Conservation (phyloP, 1,139 yeast genomes). For the Geotrichum restrictum region DNA sequence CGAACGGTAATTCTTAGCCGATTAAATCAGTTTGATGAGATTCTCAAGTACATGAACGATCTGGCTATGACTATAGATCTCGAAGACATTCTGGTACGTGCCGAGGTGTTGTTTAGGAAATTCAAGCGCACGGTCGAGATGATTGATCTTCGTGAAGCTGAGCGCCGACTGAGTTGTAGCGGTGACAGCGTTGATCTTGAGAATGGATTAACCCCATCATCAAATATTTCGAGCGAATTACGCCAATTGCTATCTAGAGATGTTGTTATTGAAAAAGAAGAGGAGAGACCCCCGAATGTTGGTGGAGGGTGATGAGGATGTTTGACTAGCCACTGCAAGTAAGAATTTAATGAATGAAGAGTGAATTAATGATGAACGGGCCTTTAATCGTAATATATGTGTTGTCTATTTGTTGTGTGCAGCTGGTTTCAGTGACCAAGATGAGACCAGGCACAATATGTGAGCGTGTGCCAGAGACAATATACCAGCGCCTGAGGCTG, state of each 20-base stretch:
- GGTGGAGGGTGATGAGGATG: constrained; percentile 34
- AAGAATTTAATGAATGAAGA: background rate
- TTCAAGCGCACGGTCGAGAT: constrained; percentile 75
- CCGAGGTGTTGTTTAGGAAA: constrained; percentile 75
- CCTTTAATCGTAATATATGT: too few species aligned
- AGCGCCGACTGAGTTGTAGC: constrained; percentile 21
- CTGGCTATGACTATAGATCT: constrained; percentile 70
- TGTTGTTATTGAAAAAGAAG: constrained; percentile 63
- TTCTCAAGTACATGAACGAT: constrained; percentile 88
- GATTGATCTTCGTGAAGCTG: constrained; percentile 57
- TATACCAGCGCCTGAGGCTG: too few species aligned
- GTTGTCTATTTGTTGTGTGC: too few species aligned
- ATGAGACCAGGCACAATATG: too few species aligned
- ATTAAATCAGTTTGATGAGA: constrained; percentile 78
- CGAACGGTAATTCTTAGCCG: constrained; percentile 73
- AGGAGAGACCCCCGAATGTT: constrained; percentile 37
- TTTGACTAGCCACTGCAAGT: background rate
- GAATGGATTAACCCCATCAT: constrained; percentile 18
- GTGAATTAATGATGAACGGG: too few species aligned
- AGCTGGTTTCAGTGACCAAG: too few species aligned
- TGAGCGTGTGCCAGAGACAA: too few species aligned
- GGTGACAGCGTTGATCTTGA: constrained; percentile 26
- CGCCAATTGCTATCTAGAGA: constrained; percentile 57
- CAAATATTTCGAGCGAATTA: constrained; percentile 52
- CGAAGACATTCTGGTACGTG: constrained; percentile 68